A percentile compares a stretch with the other conserved stretches of the same genome.
phyloP scores from a whole-genome alignment of 2,329 filamentous ascomycete species.

The Sclerotinia glacialis region DNA sequence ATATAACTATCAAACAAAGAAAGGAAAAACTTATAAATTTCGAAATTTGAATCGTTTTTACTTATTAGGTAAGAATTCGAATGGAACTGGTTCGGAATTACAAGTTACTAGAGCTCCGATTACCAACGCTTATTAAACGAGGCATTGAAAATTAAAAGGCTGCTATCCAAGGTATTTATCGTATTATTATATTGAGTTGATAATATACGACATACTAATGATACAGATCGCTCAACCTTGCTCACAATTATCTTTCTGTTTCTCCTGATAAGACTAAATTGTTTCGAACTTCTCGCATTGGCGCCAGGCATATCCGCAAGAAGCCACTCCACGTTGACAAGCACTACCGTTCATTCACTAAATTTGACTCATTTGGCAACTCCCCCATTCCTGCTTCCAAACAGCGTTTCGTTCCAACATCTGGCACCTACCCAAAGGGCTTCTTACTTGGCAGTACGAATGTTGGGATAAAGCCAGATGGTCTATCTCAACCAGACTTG shows the following conservation, averaged over 20 bases:
- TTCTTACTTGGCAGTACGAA: background rate
- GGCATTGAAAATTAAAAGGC: too few species aligned
- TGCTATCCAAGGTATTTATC: too few species aligned
- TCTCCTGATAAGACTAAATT: background rate
- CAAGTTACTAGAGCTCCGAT: too few species aligned
- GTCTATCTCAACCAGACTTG: background rate
- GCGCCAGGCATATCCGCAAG: background rate
- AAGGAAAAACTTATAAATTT: too few species aligned
- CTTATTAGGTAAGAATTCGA: too few species aligned
- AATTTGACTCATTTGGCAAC: conserved; percentile 19
- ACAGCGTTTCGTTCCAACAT: conserved; percentile 78
- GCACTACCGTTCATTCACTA: conserved; percentile 6
- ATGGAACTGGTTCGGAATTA: too few species aligned
- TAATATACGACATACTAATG: too few species aligned
- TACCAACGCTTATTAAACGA: too few species aligned
- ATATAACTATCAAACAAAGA: too few species aligned
- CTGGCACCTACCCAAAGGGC: conserved; percentile 51
- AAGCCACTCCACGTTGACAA: background rate
- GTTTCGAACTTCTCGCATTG: background rate
- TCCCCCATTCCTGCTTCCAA: conserved; percentile 67
- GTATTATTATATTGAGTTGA: too few species aligned
- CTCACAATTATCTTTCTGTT: background rate
- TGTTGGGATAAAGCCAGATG: background rate
- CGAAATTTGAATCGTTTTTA: too few species aligned
- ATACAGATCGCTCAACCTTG: background rate